Conservation (phyloP, 2,329 filamentous ascomycete species). For the Ophiostoma novo-ulmi region DNA sequence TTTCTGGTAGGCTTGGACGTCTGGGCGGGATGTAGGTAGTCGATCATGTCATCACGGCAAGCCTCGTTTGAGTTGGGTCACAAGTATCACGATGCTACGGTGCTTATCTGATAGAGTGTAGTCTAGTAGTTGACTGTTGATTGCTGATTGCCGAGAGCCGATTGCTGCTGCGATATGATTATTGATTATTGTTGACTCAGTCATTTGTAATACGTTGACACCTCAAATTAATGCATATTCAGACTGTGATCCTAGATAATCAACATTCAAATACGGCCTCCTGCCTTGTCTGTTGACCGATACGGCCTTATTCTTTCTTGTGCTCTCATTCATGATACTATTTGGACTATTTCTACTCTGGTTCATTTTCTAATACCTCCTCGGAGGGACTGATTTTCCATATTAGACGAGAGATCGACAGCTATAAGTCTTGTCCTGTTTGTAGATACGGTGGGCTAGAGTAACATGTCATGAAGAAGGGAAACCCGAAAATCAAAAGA, state of each 20-base stretch:
- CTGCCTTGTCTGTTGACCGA: not conserved
- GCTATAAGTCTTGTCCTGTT: conserved; percentile 3
- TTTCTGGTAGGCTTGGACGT: not conserved
- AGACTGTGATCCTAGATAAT: not conserved
- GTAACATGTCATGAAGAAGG: not conserved
- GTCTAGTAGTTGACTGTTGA: not conserved
- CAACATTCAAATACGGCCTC: not conserved
- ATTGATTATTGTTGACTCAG: not conserved
- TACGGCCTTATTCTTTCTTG: not conserved
- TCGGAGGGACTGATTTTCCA: not conserved
- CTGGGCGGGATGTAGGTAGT: not conserved
- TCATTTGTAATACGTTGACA: not conserved
- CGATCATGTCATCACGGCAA: not conserved
- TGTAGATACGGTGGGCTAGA: not conserved
- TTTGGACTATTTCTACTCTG: not conserved
- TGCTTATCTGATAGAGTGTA: not conserved
- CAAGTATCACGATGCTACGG: not conserved
- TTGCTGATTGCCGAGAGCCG: no score
- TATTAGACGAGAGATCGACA: conserved; percentile 10
- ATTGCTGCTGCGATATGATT: no score
- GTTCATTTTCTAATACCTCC: not conserved
- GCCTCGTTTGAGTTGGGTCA: not conserved
- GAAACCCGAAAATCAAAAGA: not conserved
- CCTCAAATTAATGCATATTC: not conserved
- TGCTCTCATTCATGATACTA: not conserved